Base-by-base conservation (phyloP, 257 asterid genomes). In the Nicotiana otophora region DNA sequence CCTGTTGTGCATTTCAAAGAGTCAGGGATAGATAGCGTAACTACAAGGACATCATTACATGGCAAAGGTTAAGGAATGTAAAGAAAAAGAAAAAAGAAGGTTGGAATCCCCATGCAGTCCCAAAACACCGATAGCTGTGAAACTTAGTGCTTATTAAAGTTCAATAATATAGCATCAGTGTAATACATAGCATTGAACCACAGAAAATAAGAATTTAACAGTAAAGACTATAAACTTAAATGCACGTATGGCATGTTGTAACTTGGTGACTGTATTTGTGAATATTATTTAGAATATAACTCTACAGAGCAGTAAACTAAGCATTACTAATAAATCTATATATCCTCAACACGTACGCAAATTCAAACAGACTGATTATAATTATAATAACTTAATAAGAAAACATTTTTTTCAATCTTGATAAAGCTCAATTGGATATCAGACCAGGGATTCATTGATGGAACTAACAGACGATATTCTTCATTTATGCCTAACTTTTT, bases 1-100 rank as follows among this genome's bases (percentile, higher is more conserved):
- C 95, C 99, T 96, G 95, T 84, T 85, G 17, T 48, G 30, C 80
- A 75, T 51, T 51, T 51, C 63, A 51, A 48, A 51, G 64, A 51
- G 10, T 75, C 63, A 51, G 62, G 63, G 36, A 26, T 51, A 51
- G 3, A 15, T 26, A 5, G 26, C 42, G 12, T 7, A 75, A 28
- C 80, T 26, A 74, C 17, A 75, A 51, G 64, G 64, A 26, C 30
- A 16, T 15, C 28, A 10, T 8, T 15, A 30, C 63, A 75, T 28
- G 80, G 16, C 26, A 75, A 30, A 75, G 17, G 46, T 2, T 23
- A 51, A 75, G 64, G 64, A 74, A 51, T 75, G 46, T 51, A 10
- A 51, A 15, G 23, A 23, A 51, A 75, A 51, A 15, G 7, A 75
- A 75, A 64, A 64, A 26, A 72, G 48, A 0, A 26, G 26, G 3